Evolutionary conservation across 2,329 filamentous ascomycete genomes (phyloP).

Genomic region (Pyricularia sp.): DNA sequence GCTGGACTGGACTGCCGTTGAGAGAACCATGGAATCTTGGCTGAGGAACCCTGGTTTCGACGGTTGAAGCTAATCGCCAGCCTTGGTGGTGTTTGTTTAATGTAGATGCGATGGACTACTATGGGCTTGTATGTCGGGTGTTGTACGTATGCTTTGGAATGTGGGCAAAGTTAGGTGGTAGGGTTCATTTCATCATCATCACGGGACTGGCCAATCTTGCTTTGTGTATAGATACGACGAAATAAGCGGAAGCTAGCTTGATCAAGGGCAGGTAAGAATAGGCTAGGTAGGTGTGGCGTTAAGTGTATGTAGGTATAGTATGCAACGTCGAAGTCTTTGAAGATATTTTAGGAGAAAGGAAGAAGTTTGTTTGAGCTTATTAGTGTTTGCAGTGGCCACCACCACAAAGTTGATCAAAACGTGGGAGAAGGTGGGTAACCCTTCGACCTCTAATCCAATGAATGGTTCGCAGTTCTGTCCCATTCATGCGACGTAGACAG

Average conservation of each 20-base stretch:
- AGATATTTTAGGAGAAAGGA: background rate
- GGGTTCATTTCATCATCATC: background rate
- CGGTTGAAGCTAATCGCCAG: background rate
- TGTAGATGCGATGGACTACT: background rate
- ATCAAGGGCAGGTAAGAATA: background rate
- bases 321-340: background rate
- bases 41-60: background rate
- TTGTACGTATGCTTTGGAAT: background rate
- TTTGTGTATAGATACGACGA: background rate
- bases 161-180: background rate
- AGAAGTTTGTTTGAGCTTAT: background rate
- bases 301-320: background rate
- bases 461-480: background rate
- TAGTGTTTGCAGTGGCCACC: background rate
- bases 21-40: too few relatives aligned
- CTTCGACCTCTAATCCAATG: background rate
- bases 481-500: background rate
- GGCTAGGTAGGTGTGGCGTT: background rate
- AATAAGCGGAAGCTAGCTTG: background rate
- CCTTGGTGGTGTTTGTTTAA: background rate
- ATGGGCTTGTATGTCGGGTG: background rate
- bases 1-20: too few relatives aligned
- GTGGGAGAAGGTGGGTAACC: background rate
- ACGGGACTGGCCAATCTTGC: background rate
- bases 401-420: background rate